Evolutionary conservation across 257 asterid genomes (phyloP).

Genomic region (Solanum okadae): DNA sequence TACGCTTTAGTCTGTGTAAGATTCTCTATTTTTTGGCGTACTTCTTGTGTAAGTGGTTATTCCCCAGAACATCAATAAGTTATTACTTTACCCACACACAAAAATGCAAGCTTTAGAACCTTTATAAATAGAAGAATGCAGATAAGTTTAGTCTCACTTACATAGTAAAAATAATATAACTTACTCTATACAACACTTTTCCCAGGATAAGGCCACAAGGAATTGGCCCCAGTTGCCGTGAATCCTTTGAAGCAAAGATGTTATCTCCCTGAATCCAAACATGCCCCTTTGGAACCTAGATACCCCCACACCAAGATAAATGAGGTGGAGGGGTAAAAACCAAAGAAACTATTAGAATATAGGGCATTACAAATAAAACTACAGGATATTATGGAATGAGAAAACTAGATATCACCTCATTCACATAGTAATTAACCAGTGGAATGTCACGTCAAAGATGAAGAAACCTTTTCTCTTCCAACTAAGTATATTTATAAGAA

Average conservation of each 20-base stretch:
- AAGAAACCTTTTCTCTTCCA: background rate
- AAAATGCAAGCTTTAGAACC: too few species aligned
- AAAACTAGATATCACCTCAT: background rate
- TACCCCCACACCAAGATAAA: background rate
- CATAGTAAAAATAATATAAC: slow-evolving; percentile 2
- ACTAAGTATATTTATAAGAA: background rate
- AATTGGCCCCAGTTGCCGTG: slow-evolving; percentile 73
- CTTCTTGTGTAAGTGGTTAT: too few species aligned
- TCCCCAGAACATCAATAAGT: too few species aligned
- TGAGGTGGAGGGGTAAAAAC: background rate
- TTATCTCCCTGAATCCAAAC: slow-evolving; percentile 98
- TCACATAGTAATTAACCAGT: background rate
- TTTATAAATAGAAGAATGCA: too few species aligned
- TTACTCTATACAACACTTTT: slow-evolving; percentile 66
- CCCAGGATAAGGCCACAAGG: slow-evolving; percentile 73
- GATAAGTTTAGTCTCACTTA: background rate
- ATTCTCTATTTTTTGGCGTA: too few species aligned
- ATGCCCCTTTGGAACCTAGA: slow-evolving; percentile 89
- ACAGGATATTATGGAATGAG: slow-evolving; percentile 5
- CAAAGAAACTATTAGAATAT: background rate
- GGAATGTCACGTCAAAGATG: background rate
- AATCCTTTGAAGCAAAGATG: slow-evolving; percentile 62
- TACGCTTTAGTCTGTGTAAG: too few species aligned
- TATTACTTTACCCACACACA: too few species aligned
- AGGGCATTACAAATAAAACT: slow-evolving; percentile 16